These are phyloP conservation scores for Nidularia pulvinata DNA, from an alignment of 768 basidiomycete genomes.

Conservation along the genomic window DNA sequence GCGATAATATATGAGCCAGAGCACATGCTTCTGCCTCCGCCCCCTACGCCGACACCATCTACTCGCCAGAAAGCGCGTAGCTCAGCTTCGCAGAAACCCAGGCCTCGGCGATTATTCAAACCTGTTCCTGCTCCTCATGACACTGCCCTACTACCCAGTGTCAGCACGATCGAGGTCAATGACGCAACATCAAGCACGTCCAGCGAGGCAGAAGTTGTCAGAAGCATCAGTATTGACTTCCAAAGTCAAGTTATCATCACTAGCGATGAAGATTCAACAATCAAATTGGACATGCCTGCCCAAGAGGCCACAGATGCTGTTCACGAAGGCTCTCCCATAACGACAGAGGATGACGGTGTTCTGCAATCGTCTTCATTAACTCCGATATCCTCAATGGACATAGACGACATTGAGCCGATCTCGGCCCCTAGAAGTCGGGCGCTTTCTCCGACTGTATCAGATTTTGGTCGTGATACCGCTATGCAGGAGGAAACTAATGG, in stretches of 20 bases:
- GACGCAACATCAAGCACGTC: no score
- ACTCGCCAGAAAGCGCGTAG: background rate
- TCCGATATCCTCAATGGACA: background rate
- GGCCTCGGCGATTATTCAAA: background rate
- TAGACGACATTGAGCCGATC: background rate
- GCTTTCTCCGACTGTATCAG: background rate
- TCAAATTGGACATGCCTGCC: background rate
- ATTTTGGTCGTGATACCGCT: no score
- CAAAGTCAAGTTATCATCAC: background rate
- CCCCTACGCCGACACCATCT: slow-evolving; percentile 2
- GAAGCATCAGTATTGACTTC: background rate
- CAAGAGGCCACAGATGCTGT: background rate
- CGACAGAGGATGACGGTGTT: no score
- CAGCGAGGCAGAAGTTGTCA: no score
- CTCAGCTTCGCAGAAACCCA: background rate
- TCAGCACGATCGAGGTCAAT: no score
- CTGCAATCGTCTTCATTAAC: background rate
- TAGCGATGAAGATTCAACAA: background rate
- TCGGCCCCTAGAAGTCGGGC: background rate
- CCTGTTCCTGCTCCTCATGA: no score
- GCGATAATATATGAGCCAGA: slow-evolving; percentile 90
- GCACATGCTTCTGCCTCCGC: slow-evolving; percentile 48
- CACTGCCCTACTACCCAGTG: no score
- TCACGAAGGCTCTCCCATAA: background rate
- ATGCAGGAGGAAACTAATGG: no score